Conservation (phyloP, 148 eudicot genomes). For the Persicaria maculosa region DNA sequence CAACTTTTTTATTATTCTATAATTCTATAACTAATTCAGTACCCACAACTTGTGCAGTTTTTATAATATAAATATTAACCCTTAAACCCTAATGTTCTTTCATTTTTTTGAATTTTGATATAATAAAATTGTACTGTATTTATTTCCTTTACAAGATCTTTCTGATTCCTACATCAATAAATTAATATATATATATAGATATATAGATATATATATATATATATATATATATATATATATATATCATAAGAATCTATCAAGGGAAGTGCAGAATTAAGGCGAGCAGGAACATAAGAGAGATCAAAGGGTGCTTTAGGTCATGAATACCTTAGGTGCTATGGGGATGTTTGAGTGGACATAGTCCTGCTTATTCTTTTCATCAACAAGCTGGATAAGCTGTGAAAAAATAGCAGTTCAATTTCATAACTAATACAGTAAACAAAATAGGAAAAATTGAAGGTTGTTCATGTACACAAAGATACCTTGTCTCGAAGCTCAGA, state of each 20-base stretch:
- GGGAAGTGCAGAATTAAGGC: background rate
- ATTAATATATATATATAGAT: too few species aligned
- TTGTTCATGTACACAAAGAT: background rate
- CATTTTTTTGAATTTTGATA: too few species aligned
- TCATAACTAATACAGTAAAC: background rate
- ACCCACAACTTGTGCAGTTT: background rate
- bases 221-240: too few species aligned
- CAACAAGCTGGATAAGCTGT: conserved; percentile 54
- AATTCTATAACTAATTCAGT: background rate
- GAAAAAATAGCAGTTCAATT: conserved; percentile 12
- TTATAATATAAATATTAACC: too few species aligned
- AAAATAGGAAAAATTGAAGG: background rate
- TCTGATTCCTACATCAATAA: conserved; percentile 29
- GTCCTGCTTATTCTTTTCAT: conserved; percentile 35
- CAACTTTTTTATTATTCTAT: background rate
- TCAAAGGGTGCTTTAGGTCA: background rate
- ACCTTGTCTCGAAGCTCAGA: conserved; percentile 92
- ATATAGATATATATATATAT: too few species aligned
- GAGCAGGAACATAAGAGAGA: background rate
- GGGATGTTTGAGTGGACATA: conserved; percentile 23
- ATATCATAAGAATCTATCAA: background rate
- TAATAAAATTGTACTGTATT: conserved; percentile 13
- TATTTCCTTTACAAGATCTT: conserved; percentile 21
- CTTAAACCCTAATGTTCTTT: too few species aligned
- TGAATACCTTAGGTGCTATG: conserved; percentile 31